Conservation (phyloP, 1,284 basidiomycete genomes). For the Golubevia pallescens region DNA sequence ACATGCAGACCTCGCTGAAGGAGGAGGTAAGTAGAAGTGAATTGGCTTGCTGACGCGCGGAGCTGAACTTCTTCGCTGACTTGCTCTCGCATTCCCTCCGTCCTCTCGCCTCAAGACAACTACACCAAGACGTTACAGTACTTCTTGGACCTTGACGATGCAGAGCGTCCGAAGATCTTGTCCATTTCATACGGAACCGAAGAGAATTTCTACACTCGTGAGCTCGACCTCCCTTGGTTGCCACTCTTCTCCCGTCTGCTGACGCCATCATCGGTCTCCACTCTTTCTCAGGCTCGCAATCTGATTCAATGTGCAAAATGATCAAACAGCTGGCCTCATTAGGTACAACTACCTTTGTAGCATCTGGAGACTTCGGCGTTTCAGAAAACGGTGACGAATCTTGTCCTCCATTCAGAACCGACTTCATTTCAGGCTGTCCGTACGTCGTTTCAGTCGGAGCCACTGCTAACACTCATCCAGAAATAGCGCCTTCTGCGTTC, state of each 20-base stretch:
- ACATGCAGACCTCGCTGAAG: neutral
- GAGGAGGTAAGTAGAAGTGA: neutral
- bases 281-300: neutral
- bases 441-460: slow-evolving; percentile 23
- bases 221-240: too few species aligned
- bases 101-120: neutral
- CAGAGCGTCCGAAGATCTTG: slow-evolving; percentile 4
- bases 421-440: slow-evolving; percentile 13
- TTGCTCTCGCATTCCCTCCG: too few species aligned
- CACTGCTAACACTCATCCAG: slow-evolving; percentile 1
- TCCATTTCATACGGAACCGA: slow-evolving; percentile 14
- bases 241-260: too few species aligned
- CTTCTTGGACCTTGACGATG: neutral
- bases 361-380: slow-evolving; percentile 19
- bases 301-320: slow-evolving; percentile 11
- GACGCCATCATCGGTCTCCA: too few species aligned
- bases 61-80: too few species aligned
- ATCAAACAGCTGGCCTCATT: slow-evolving; percentile 14
- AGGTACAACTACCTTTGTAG: slow-evolving; percentile 18
- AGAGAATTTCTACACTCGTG: slow-evolving; percentile 3
- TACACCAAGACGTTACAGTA: neutral
- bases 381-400: neutral
- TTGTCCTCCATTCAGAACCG: neutral
- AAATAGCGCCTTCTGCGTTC: neutral
- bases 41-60: too few species aligned